Evolutionary conservation across 768 basidiomycete species (phyloP).

Genomic region (Naganishia kalamii): DNA sequence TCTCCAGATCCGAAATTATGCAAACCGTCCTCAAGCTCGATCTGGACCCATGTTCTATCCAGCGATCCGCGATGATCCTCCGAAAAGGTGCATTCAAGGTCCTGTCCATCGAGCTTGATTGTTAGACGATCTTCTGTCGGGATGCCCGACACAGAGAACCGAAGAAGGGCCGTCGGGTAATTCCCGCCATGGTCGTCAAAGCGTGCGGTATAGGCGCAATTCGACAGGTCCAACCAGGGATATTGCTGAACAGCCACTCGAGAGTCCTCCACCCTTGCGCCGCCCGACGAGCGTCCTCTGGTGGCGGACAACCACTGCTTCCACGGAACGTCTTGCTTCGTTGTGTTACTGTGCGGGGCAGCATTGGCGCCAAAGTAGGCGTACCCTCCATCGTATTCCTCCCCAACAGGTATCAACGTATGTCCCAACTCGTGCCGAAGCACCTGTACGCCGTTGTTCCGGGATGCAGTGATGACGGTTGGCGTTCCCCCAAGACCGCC

Average conservation of each 20-base stretch:
- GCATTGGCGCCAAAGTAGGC: conserved; percentile 40
- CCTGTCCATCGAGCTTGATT: conserved; percentile 26
- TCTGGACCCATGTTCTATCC: conserved; percentile 41
- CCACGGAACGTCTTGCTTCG: conserved; percentile 32
- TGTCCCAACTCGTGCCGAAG: conserved; percentile 43
- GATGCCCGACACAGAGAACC: conserved; percentile 40
- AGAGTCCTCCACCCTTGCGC: conserved; percentile 34
- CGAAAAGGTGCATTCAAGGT: conserved; percentile 24
- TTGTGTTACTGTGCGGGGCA: conserved; percentile 15
- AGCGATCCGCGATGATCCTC: conserved; percentile 29
- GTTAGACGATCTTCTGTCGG: conserved; percentile 32
- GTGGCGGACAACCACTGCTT: conserved; percentile 28
- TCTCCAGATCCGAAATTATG: neutral
- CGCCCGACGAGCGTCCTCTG: conserved; percentile 6
- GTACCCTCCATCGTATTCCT: conserved; percentile 44
- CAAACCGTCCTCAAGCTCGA: conserved; percentile 28
- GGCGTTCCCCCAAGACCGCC: conserved; percentile 45
- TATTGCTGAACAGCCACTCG: conserved; percentile 40
- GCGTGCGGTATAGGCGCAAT: conserved; percentile 23
- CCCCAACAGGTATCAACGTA: conserved; percentile 40
- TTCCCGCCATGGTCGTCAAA: conserved; percentile 31
- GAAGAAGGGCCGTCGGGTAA: conserved; percentile 36
- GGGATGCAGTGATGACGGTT: conserved; percentile 44
- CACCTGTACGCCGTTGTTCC: conserved; percentile 42
- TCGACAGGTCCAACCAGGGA: conserved; percentile 31